A percentile compares a stretch with the other conserved stretches of the same genome.
These are phyloP conservation scores for Pseudognaphalium luteoalbum DNA, from an alignment of 129 eudicot genomes.

Conservation along the genomic window DNA sequence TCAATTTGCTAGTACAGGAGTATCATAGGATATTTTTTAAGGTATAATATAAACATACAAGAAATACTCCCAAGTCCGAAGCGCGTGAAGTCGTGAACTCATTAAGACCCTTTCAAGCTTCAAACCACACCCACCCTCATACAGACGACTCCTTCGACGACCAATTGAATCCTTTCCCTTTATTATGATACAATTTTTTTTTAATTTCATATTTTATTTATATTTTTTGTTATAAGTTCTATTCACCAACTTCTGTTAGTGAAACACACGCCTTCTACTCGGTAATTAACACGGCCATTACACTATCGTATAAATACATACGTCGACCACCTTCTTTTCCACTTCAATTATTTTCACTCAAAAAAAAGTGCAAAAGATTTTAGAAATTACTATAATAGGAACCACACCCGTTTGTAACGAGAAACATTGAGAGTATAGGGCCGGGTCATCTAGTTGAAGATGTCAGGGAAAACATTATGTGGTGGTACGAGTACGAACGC, in stretches of 20 bases:
- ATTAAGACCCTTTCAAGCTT: conserved; percentile 24
- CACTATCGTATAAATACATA: conserved; percentile 17
- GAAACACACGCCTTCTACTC: conserved; percentile 26
- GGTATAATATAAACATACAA: no score
- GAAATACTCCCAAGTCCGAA: neutral
- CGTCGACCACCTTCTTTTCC: conserved; percentile 18
- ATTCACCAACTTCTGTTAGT: conserved; percentile 2
- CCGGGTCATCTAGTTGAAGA: conserved; percentile 1
- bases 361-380: neutral
- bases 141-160: conserved; percentile 21
- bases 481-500: neutral
- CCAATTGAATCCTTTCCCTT: neutral
- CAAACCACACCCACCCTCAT: neutral
- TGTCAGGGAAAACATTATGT: neutral
- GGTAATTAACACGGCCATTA: conserved; percentile 32
- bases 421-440: neutral
- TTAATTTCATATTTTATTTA: neutral
- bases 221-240: neutral
- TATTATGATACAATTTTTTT: no score
- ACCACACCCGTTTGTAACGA: neutral
- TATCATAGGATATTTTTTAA: no score
- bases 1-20: no score
- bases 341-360: conserved; percentile 21
- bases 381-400: neutral
- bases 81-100: conserved; percentile 26